A percentile compares a stretch with the other conserved stretches of the same genome.
Evolutionary conservation across 2,329 filamentous ascomycete species (phyloP).

Genomic region (Botrytis cinerea): DNA sequence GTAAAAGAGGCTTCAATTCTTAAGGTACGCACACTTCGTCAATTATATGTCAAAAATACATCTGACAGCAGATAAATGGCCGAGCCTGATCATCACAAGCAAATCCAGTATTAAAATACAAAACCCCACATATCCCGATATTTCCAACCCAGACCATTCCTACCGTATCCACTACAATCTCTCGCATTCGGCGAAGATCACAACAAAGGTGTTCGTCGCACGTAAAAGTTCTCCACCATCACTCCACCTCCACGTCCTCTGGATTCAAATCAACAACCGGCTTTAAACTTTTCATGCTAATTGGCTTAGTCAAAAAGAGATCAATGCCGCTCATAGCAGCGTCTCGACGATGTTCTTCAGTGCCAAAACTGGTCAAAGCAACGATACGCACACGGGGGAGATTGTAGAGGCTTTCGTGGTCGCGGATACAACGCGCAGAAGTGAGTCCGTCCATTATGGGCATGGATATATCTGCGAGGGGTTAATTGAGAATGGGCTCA

Average conservation of each 20-base stretch:
- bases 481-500: neutral
- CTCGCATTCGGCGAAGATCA: neutral
- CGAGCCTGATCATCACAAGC: neutral
- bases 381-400: slow-evolving; percentile 49
- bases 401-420: slow-evolving; percentile 47
- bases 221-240: neutral
- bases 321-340: slow-evolving; percentile 54
- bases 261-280: slow-evolving; percentile 31
- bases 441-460: slow-evolving; percentile 54
- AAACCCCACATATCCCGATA: neutral
- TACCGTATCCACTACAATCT: neutral
- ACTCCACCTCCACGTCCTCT: neutral
- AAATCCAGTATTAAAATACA: neutral
- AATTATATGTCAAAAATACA: neutral
- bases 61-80: neutral
- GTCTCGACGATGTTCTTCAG: slow-evolving; percentile 49
- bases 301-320: slow-evolving; percentile 54
- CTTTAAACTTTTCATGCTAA: slow-evolving; percentile 38
- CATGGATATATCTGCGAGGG: slow-evolving; percentile 52
- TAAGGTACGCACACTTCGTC: neutral
- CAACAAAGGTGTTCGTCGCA: neutral
- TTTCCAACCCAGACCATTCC: neutral
- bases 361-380: slow-evolving; percentile 54
- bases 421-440: slow-evolving; percentile 50
- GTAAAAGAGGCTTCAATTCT: neutral